phyloP scores from a whole-genome alignment of 306 rosid species.

The Quercus wislizeni region DNA sequence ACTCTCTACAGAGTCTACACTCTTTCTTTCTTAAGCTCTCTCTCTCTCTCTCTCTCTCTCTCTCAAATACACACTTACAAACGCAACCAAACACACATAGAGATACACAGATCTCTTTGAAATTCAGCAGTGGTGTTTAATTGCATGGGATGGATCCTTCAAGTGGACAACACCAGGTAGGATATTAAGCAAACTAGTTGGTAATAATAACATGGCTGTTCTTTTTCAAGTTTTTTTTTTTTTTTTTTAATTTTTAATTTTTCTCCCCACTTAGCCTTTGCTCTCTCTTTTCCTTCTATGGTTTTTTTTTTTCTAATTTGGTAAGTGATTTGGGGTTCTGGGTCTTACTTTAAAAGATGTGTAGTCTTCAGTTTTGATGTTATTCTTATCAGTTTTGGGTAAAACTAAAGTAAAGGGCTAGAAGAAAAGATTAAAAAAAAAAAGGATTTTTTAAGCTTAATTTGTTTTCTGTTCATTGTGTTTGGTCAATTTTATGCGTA shows the following conservation, averaged over 20 bases:
- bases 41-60: not conserved
- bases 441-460: not conserved
- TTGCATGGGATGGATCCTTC: constrained; percentile 85
- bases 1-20: not conserved
- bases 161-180: constrained; percentile 72
- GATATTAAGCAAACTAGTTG: not conserved
- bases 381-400: not conserved
- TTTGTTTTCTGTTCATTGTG: not conserved
- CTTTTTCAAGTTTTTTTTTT: not conserved
- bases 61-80: not conserved
- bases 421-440: not conserved
- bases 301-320: not conserved
- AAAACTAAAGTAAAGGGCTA: not conserved
- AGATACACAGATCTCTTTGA: constrained; percentile 3
- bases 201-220: not conserved
- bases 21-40: not conserved
- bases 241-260: not conserved
- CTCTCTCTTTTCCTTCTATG: not conserved
- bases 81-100: not conserved
- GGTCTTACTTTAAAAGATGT: constrained; percentile 3
- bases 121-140: not conserved
- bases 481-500: not conserved
- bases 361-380: not conserved
- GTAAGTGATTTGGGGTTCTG: not conserved
- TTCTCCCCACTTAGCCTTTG: not conserved